Evolutionary conservation across 345 rosid species (phyloP), one percentile per base, ranked within the genome.

Genomic region (Ceriops zippeliana): DNA sequence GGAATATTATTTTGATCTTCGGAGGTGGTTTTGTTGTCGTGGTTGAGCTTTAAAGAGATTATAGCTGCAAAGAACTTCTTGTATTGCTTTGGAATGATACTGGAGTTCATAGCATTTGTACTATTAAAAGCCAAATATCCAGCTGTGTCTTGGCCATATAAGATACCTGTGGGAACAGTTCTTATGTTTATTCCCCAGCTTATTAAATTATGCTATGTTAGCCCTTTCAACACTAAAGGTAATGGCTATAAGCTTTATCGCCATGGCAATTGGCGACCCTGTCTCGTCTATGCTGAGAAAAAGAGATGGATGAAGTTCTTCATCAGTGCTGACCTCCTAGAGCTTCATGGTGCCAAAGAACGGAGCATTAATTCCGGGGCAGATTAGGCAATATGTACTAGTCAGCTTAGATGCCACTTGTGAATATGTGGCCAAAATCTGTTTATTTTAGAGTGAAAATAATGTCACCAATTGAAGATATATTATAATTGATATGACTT

Each of bases 11-110:
- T 86, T 69, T 89, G 90, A 1, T 89, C 96, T 54, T 87, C 90
- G 37, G 90, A 92, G 0, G 89, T 87, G 27, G 49, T 87, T 4
- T 76, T 87, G 62, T 74, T 89, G 27, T 89, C 92, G 52, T 87
- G 96, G 89, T 57, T 87, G 68, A 85, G 89, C 80, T 89, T 86
- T 68, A 84, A 86, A 74, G 92, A 89, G 80, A 86, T 86, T 58
- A 79, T 87, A 47, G 89, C 90, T 28, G 86, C 90, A 49, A 92
- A 87, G 80, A 89, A 89, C 63, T 84, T 84, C 78, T 76, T 89
- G 63, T 86, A 89, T 73, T 89, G 92, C 67, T 81, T 84, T 34
- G 96, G 89, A 1, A 89, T 89, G 96, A 82, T 89, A 42, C 72
- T 89, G 76, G 92, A 89, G 79, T 87, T 87, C 37, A 78, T 86